phyloP scores from a whole-genome alignment of 2,329 filamentous ascomycete genomes.

The Colletotrichum lini region DNA sequence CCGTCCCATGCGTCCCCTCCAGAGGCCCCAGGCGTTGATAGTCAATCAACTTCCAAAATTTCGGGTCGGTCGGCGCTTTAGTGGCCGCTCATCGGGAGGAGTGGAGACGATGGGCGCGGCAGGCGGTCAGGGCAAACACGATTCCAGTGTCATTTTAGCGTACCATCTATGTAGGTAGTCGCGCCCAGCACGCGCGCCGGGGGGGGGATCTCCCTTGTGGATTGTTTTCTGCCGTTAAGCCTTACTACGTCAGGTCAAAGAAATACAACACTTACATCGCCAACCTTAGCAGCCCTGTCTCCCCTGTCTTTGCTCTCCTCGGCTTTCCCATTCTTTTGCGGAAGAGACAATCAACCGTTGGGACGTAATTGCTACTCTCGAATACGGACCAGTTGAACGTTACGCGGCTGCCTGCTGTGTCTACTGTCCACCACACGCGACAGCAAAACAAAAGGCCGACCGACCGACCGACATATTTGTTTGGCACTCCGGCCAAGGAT shows the following conservation, averaged over 20 bases:
- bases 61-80: slow-evolving; percentile 5
- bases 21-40: slow-evolving; percentile 16
- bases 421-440: not conserved
- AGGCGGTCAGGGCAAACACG: slow-evolving; percentile 14
- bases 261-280: slow-evolving; percentile 39
- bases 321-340: not conserved
- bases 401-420: not conserved
- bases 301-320: slow-evolving; percentile 5
- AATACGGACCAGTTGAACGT: not conserved
- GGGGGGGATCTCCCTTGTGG: slow-evolving; percentile 13
- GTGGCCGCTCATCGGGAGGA: slow-evolving; percentile 13
- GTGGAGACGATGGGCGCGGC: not conserved
- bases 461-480: not conserved
- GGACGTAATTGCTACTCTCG: not conserved
- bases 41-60: not conserved
- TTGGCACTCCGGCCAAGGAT: slow-evolving; percentile 23
- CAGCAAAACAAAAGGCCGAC: not conserved
- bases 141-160: slow-evolving; percentile 9
- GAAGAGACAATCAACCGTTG: not conserved
- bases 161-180: not conserved
- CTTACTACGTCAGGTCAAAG: slow-evolving; percentile 41
- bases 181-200: slow-evolving; percentile 12
- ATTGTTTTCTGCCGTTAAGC: slow-evolving; percentile 37
- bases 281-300: slow-evolving; percentile 10
- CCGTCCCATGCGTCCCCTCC: too few species aligned